Evolutionary conservation across 78 protist species (phyloP).

Genomic region (Dictyostelium purpureum): DNA sequence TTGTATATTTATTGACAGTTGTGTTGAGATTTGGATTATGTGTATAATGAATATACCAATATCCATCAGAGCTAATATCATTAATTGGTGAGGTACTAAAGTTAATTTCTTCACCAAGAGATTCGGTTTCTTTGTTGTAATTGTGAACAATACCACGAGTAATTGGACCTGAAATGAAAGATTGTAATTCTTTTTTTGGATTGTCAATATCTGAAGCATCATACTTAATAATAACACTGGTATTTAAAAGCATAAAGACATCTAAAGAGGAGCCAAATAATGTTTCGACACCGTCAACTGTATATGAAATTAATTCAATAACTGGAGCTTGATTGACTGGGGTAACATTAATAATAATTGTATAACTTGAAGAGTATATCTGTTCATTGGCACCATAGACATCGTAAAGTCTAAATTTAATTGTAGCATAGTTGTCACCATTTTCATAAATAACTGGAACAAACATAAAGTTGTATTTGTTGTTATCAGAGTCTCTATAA

Average conservation of each 20-base stretch:
- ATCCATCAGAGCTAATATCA: background rate
- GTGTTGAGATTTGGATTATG: background rate
- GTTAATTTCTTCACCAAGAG: background rate
- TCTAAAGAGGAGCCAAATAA: background rate
- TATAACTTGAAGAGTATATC: background rate
- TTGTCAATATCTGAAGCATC: background rate
- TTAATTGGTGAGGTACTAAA: no score
- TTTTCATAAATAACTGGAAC: conserved; percentile 14
- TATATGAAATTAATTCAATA: background rate
- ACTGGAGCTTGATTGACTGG: conserved; percentile 71
- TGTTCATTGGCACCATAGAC: background rate
- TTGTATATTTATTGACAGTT: background rate
- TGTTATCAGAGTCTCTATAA: background rate
- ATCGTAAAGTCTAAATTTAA: conserved; percentile 2
- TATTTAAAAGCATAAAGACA: background rate
- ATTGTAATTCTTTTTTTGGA: background rate
- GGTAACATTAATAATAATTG: conserved; percentile 38
- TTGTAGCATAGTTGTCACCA: conserved; percentile 4
- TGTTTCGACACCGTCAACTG: no score
- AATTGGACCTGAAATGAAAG: background rate
- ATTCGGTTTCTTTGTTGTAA: background rate
- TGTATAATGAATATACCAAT: background rate
- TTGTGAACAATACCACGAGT: background rate
- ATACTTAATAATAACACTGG: background rate
- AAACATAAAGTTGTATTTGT: background rate